Evolutionary conservation across 768 basidiomycete genomes (phyloP).

Genomic region (Pisolithus albus): DNA sequence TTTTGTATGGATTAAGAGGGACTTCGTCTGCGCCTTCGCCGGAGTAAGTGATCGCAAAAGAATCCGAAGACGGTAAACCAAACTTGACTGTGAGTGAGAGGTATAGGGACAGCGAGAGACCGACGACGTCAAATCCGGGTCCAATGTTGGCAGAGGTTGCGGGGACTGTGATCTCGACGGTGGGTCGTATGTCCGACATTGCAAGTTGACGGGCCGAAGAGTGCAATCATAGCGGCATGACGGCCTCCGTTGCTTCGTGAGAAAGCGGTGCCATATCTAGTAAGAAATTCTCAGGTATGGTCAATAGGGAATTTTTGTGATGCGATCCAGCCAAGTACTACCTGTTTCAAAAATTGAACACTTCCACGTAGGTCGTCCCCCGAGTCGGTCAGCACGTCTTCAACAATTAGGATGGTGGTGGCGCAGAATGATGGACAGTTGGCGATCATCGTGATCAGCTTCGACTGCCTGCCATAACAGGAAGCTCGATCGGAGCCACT

Average conservation of each 20-base stretch:
- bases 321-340: too few relatives aligned
- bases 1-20: conserved; percentile 92
- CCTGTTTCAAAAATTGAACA: too few relatives aligned
- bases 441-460: background rate
- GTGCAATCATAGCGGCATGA: too few relatives aligned
- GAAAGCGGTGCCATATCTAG: too few relatives aligned
- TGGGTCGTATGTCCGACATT: conserved; percentile 18
- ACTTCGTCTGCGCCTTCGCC: conserved; percentile 91
- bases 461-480: conserved; percentile 7
- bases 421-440: background rate
- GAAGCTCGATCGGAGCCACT: conserved; percentile 4
- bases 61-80: conserved; percentile 30
- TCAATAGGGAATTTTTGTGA: too few relatives aligned
- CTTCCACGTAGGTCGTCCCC: background rate
- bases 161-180: conserved; percentile 76
- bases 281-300: too few relatives aligned
- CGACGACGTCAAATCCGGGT: conserved; percentile 97
- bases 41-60: conserved; percentile 66
- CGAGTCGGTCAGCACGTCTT: background rate
- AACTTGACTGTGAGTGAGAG: conserved; percentile 67
- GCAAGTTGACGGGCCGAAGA: background rate
- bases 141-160: conserved; percentile 99
- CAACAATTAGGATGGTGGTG: too few relatives aligned
- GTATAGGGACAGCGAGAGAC: conserved; percentile 87
- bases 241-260: too few relatives aligned